These are phyloP conservation scores for Kuraishia ogatae DNA, from an alignment of 805 yeast genomes.

Conservation along the genomic window DNA sequence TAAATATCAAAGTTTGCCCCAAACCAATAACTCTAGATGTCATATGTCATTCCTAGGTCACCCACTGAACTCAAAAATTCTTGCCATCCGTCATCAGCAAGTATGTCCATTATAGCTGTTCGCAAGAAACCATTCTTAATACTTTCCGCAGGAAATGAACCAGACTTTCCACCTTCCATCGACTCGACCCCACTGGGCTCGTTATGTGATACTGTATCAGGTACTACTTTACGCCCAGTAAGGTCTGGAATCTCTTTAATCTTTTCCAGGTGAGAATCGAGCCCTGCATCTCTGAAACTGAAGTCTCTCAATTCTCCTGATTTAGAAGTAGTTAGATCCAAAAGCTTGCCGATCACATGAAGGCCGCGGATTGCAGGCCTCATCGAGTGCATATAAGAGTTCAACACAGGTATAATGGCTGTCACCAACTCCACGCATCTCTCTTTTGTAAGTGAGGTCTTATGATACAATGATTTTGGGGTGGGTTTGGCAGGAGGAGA, in stretches of 20 bases:
- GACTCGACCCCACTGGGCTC: background rate
- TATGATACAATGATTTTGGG: background rate
- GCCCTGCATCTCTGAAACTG: constrained; percentile 2
- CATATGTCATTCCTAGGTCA: background rate
- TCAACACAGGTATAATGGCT: constrained; percentile 9
- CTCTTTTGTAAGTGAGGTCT: background rate
- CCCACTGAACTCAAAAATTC: background rate
- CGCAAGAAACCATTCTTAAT: constrained; percentile 3
- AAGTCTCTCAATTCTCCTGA: background rate
- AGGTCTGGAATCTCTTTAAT: background rate
- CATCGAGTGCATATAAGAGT: constrained; percentile 14
- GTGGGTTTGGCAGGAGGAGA: background rate
- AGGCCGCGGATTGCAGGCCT: constrained; percentile 22
- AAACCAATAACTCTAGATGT: background rate
- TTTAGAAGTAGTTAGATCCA: constrained; percentile 7
- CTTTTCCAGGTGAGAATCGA: background rate
- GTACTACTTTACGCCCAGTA: background rate
- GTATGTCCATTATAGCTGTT: constrained; percentile 16
- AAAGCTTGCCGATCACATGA: constrained; percentile 17
- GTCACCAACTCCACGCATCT: background rate
- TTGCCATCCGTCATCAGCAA: constrained; percentile 22
- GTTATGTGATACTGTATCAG: background rate
- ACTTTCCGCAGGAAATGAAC: background rate
- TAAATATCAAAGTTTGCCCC: too few relatives aligned
- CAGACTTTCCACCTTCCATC: background rate